A percentile compares a stretch with the other conserved stretches of the same genome.
phyloP scores from a whole-genome alignment of 1,139 yeast genomes.

The Pichia sp. region DNA sequence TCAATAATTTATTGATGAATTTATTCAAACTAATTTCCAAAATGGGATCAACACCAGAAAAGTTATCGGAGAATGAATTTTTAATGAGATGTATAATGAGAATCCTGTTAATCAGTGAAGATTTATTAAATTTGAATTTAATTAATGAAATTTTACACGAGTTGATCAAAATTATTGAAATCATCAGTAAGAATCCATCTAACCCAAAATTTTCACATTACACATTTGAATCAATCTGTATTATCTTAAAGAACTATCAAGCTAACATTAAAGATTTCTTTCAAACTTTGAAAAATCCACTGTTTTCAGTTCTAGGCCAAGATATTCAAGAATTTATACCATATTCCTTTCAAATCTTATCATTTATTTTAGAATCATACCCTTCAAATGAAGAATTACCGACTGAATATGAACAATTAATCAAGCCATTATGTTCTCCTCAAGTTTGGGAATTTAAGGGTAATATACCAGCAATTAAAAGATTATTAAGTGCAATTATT shows the following conservation, averaged over 20 bases:
- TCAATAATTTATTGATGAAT: conserved; percentile 50
- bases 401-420: conserved; percentile 53
- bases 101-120: conserved; percentile 69
- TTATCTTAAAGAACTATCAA: conserved; percentile 52
- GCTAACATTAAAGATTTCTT: conserved; percentile 39
- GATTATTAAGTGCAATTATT: conserved; percentile 68
- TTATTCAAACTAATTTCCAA: conserved; percentile 61
- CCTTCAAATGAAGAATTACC: conserved; percentile 52
- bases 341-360: conserved; percentile 80
- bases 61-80: conserved; percentile 91
- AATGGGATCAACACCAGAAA: conserved; percentile 68
- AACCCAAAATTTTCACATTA: conserved; percentile 92
- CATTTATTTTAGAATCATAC: conserved; percentile 63
- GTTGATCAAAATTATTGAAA: conserved; percentile 58
- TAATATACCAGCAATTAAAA: conserved; percentile 85
- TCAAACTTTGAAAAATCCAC: conserved; percentile 55
- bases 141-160: conserved; percentile 52
- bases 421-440: conserved; percentile 82
- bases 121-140: conserved; percentile 38
- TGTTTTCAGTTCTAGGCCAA: conserved; percentile 60
- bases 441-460: conserved; percentile 89
- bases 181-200: conserved; percentile 83
- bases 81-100: conserved; percentile 86
- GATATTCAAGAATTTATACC: conserved; percentile 95
- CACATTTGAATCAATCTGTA: conserved; percentile 81